Percentiles rank a stretch among this genome's conserved stretches.
Conservation (phyloP, 2,329 filamentous ascomycete species). For the Dothistroma septosporum region DNA sequence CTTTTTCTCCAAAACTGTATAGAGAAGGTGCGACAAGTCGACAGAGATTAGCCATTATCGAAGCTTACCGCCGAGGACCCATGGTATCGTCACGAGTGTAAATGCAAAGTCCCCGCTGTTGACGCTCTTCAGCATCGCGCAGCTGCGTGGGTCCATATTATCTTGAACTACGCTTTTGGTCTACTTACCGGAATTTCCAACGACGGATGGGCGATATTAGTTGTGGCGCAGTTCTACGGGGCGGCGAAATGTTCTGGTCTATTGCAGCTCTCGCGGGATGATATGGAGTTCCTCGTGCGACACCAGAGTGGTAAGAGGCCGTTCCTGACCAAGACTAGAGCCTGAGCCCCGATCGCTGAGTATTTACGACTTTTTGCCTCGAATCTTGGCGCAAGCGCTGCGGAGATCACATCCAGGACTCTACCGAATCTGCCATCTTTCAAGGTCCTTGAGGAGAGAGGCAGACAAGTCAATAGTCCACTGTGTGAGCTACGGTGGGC, state of each 20-base stretch:
- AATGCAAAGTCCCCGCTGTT: neutral
- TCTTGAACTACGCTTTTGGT: neutral
- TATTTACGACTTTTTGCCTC: neutral
- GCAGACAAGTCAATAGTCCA: neutral
- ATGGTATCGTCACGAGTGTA: too few relatives aligned
- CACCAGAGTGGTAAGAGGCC: neutral
- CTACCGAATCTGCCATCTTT: neutral
- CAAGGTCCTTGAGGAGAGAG: neutral
- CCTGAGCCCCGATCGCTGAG: neutral
- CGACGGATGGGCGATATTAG: neutral
- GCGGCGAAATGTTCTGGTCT: slow-evolving; percentile 2
- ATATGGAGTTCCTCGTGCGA: slow-evolving; percentile 13
- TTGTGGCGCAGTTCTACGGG: slow-evolving; percentile 14
- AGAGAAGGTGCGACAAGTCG: too few relatives aligned
- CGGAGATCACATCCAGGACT: too few relatives aligned
- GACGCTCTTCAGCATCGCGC: neutral
- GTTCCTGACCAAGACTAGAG: neutral
- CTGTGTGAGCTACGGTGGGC: neutral
- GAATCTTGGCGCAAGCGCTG: neutral
- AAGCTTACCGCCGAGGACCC: too few relatives aligned
- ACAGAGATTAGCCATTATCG: too few relatives aligned
- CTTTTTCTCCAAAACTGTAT: too few relatives aligned
- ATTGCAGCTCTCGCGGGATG: slow-evolving; percentile 8
- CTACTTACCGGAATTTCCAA: neutral
- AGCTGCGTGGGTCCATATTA: neutral